A percentile compares a stretch with the other conserved stretches of the same genome.
phyloP scores from a whole-genome alignment of 2,329 filamentous ascomycete species.

The Diplodia mutila region DNA sequence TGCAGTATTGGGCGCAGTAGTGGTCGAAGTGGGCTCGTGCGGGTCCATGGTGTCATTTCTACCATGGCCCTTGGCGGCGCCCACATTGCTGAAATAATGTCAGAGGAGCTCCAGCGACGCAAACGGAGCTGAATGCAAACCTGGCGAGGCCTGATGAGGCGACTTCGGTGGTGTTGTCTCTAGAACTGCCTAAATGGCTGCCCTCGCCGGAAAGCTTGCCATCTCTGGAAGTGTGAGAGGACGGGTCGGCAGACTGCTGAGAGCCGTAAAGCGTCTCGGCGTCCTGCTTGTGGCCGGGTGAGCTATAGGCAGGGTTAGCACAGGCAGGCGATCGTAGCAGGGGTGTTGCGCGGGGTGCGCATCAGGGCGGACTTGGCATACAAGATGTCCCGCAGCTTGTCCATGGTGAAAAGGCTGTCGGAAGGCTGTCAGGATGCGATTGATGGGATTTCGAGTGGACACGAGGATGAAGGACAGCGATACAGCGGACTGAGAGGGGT shows the following conservation, averaged over 20 bases:
- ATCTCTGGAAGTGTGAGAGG: not conserved
- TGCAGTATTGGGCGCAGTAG: not conserved
- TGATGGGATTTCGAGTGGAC: not conserved
- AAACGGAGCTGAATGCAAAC: not conserved
- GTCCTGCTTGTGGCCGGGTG: slow-evolving; percentile 40
- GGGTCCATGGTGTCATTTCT: not conserved
- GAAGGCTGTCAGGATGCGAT: not conserved
- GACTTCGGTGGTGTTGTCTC: not conserved
- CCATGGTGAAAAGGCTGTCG: slow-evolving; percentile 38
- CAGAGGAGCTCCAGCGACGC: not conserved
- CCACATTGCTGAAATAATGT: not conserved
- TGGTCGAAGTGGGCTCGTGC: not conserved
- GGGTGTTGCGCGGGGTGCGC: not conserved
- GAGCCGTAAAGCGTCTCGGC: slow-evolving; percentile 39
- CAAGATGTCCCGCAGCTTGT: slow-evolving; percentile 52
- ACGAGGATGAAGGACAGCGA: not conserved
- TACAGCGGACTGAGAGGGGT: not conserved
- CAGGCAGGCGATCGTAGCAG: not conserved
- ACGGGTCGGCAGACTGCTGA: not conserved
- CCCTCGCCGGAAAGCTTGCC: slow-evolving; percentile 31
- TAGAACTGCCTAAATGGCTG: slow-evolving; percentile 29
- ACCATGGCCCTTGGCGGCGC: not conserved
- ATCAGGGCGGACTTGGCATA: slow-evolving; percentile 32
- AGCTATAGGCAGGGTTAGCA: slow-evolving; percentile 28
- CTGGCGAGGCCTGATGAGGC: not conserved